These are phyloP conservation scores for Geranomyces michiganensis DNA, from an alignment of 192 early-diverging fungal species.

Conservation along the genomic window DNA sequence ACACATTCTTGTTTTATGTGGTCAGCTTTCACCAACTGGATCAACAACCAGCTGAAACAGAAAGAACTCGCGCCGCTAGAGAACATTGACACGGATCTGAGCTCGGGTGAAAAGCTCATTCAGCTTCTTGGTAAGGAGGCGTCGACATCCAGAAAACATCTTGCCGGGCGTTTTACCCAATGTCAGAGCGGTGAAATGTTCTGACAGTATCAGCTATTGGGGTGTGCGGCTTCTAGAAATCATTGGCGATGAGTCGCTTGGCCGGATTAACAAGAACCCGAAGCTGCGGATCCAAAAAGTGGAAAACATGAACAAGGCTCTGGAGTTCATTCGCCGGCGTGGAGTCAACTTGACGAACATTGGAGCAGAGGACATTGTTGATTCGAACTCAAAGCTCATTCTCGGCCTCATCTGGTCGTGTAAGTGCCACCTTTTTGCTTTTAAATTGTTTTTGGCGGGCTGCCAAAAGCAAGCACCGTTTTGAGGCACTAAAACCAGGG, in stretches of 20 bases:
- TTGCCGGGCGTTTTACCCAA: neutral
- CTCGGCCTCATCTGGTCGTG: constrained; percentile 93
- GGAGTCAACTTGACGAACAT: constrained; percentile 92
- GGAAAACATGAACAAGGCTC: constrained; percentile 92
- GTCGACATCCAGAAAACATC: neutral
- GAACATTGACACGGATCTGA: constrained; percentile 64
- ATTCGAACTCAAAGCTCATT: constrained; percentile 87
- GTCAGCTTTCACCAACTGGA: constrained; percentile 83
- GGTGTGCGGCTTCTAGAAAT: constrained; percentile 81
- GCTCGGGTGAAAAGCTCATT: constrained; percentile 70
- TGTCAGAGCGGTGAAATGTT: neutral
- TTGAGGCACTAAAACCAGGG: neutral
- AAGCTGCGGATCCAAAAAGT: constrained; percentile 92
- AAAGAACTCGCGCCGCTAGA: constrained; percentile 35
- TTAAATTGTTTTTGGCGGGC: too few species aligned
- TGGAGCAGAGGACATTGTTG: constrained; percentile 97
- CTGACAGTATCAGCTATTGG: neutral
- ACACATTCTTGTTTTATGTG: neutral
- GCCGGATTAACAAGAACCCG: constrained; percentile 85
- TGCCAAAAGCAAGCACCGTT: too few species aligned
- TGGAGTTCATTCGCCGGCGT: constrained; percentile 88
- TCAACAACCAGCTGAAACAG: constrained; percentile 41
- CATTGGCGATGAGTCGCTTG: constrained; percentile 87
- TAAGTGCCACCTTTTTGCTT: neutral
- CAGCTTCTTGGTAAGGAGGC: constrained; percentile 57